Evolutionary conservation across 2,329 filamentous ascomycete species (phyloP).

Genomic region (Parastagonospora avenae): DNA sequence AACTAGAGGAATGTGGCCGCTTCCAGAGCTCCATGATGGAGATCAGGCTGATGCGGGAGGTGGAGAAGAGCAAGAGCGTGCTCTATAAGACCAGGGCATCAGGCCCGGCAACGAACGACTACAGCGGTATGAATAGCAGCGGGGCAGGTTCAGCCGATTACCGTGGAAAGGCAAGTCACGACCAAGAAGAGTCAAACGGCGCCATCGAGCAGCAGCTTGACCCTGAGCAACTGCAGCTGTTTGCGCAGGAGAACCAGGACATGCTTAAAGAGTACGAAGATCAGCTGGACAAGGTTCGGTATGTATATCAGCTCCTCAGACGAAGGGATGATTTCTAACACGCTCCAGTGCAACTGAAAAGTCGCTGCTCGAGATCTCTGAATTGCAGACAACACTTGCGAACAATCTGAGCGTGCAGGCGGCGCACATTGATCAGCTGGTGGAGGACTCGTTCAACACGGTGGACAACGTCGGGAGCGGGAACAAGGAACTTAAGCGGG

Average conservation of each 20-base stretch:
- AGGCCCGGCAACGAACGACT: conserved; percentile 28
- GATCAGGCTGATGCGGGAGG: conserved; percentile 78
- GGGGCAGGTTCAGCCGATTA: conserved; percentile 25
- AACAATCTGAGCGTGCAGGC: conserved; percentile 84
- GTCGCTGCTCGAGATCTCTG: conserved; percentile 88
- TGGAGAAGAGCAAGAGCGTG: conserved; percentile 88
- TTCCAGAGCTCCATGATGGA: conserved; percentile 94
- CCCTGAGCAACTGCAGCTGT: conserved; percentile 86
- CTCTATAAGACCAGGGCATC: conserved; percentile 68
- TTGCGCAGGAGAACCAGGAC: conserved; percentile 89
- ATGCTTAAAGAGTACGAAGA: conserved; percentile 94
- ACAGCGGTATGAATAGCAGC: conserved; percentile 22
- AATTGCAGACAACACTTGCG: conserved; percentile 87
- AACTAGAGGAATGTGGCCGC: conserved; percentile 75
- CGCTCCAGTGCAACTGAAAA: conserved; percentile 76
- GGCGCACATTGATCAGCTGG: conserved; percentile 86
- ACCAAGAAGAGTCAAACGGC: conserved; percentile 28
- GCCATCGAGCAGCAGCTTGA: conserved; percentile 67
- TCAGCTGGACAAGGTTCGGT: conserved; percentile 93
- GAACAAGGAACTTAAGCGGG: conserved; percentile 86
- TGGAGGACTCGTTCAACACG: conserved; percentile 80
- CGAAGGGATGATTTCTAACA: conserved; percentile 16
- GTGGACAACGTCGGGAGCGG: conserved; percentile 85
- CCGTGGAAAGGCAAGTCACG: conserved; percentile 27
- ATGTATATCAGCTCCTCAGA: conserved; percentile 47